Percentiles rank a stretch among this genome's conserved stretches.
These are phyloP conservation scores for Sugiyamaella valdiviana DNA, from an alignment of 805 yeast genomes.

Conservation along the genomic window DNA sequence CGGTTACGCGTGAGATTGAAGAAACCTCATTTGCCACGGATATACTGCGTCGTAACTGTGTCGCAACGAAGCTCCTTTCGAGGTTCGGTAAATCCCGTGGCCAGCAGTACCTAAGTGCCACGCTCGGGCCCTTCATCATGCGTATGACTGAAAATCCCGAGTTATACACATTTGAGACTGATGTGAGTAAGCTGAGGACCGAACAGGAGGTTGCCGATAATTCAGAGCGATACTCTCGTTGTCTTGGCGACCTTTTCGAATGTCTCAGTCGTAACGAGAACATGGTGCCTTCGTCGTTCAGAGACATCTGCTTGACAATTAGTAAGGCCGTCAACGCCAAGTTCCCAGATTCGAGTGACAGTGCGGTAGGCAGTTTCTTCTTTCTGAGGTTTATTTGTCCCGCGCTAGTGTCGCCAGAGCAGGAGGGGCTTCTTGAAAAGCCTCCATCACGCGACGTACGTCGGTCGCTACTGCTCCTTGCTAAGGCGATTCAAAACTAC, in stretches of 20 bases:
- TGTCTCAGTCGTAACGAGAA: slow-evolving; percentile 46
- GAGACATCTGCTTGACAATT: slow-evolving; percentile 57
- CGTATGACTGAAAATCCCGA: slow-evolving; percentile 43
- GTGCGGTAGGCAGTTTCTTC: slow-evolving; percentile 77
- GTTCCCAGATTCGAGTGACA: slow-evolving; percentile 55
- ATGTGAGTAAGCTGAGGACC: slow-evolving; percentile 41
- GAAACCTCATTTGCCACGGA: slow-evolving; percentile 59
- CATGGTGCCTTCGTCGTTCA: slow-evolving; percentile 55
- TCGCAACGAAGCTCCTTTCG: slow-evolving; percentile 71
- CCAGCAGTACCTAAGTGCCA: slow-evolving; percentile 44
- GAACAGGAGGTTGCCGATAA: slow-evolving; percentile 34
- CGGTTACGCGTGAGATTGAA: slow-evolving; percentile 58
- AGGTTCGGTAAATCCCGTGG: slow-evolving; percentile 68
- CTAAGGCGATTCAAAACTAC: slow-evolving; percentile 29
- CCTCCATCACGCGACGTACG: slow-evolving; percentile 19
- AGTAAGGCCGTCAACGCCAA: slow-evolving; percentile 47
- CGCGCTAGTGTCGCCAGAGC: slow-evolving; percentile 75
- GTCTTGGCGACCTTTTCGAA: slow-evolving; percentile 50
- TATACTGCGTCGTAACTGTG: slow-evolving; percentile 72
- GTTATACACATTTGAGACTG: slow-evolving; percentile 51
- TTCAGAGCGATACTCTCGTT: slow-evolving; percentile 46
- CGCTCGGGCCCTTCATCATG: slow-evolving; percentile 52
- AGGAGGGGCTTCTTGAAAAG: slow-evolving; percentile 27
- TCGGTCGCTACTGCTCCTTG: slow-evolving; percentile 23
- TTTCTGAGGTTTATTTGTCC: slow-evolving; percentile 74